Conservation (phyloP, 1,139 yeast genomes). For the Debaryomycetaceae sp. region DNA sequence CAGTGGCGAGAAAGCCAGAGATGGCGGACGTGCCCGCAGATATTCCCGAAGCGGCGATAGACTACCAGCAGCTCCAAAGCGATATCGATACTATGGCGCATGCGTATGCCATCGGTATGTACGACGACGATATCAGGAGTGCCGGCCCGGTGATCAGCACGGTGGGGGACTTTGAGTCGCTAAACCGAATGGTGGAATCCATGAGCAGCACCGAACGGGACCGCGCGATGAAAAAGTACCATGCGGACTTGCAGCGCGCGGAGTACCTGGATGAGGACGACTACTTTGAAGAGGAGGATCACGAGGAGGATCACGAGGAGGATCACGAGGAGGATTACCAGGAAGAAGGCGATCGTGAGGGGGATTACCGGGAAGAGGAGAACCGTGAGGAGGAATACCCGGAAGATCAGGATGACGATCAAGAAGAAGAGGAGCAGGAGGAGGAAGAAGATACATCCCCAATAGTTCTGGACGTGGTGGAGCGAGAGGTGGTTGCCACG, state of each 20-base stretch:
- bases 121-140: conserved; percentile 48
- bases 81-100: conserved; percentile 49
- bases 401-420: not conserved
- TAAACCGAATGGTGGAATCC: conserved; percentile 38
- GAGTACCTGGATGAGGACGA: conserved; percentile 6
- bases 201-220: conserved; percentile 10
- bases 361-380: conserved; percentile 1
- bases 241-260: too few species aligned
- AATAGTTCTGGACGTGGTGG: conserved; percentile 12
- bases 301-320: not conserved
- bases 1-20: too few species aligned
- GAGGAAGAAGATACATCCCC: conserved; percentile 2
- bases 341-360: conserved; percentile 5
- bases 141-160: conserved; percentile 48
- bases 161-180: conserved; percentile 42
- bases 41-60: conserved; percentile 25
- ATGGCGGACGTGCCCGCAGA: too few species aligned
- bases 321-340: not conserved
- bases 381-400: not conserved
- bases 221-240: too few species aligned
- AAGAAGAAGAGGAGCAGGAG: not conserved
- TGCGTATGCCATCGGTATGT: conserved; percentile 49
- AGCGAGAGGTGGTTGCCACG: conserved; percentile 7
- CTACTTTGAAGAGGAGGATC: not conserved
- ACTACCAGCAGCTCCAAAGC: conserved; percentile 28